These are phyloP conservation scores for Penicillium pancosmium DNA, from an alignment of 495 filamentous ascomycete genomes.

Conservation along the genomic window DNA sequence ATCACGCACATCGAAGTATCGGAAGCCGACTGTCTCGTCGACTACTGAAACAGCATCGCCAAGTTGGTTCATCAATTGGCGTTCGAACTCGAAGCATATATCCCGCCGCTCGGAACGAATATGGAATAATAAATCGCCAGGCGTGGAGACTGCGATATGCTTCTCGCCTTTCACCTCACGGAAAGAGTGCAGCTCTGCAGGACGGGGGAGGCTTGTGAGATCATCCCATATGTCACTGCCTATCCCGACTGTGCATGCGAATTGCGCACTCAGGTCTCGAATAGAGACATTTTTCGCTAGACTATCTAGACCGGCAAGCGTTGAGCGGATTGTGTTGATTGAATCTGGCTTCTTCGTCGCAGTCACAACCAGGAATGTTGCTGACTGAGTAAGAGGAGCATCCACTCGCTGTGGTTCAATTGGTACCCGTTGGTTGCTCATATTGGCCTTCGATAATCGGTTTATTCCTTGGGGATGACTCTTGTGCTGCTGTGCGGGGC, in stretches of 20 bases:
- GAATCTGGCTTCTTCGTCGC: constrained; percentile 40
- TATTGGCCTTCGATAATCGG: constrained; percentile 14
- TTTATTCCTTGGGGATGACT: neutral
- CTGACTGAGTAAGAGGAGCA: constrained; percentile 51
- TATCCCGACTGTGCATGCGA: constrained; percentile 58
- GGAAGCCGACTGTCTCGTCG: constrained; percentile 59
- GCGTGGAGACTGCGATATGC: constrained; percentile 53
- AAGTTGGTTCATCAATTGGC: constrained; percentile 52
- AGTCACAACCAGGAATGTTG: constrained; percentile 56
- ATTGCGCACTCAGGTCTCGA: constrained; percentile 50
- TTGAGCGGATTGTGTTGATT: constrained; percentile 43
- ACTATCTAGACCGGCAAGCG: constrained; percentile 45
- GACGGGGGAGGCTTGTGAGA: constrained; percentile 46
- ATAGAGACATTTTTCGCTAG: constrained; percentile 58
- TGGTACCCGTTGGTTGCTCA: constrained; percentile 35
- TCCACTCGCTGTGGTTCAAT: constrained; percentile 49
- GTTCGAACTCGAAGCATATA: constrained; percentile 60
- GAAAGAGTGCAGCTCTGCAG: constrained; percentile 57
- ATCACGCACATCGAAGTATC: constrained; percentile 62
- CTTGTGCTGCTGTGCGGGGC: neutral
- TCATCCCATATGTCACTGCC: constrained; percentile 53
- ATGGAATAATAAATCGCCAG: constrained; percentile 59
- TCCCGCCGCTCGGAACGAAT: constrained; percentile 60
- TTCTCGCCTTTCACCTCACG: constrained; percentile 43
- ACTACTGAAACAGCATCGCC: constrained; percentile 48